phyloP scores from a whole-genome alignment of 345 rosid genomes.

The Eucalyptus coolabah region DNA sequence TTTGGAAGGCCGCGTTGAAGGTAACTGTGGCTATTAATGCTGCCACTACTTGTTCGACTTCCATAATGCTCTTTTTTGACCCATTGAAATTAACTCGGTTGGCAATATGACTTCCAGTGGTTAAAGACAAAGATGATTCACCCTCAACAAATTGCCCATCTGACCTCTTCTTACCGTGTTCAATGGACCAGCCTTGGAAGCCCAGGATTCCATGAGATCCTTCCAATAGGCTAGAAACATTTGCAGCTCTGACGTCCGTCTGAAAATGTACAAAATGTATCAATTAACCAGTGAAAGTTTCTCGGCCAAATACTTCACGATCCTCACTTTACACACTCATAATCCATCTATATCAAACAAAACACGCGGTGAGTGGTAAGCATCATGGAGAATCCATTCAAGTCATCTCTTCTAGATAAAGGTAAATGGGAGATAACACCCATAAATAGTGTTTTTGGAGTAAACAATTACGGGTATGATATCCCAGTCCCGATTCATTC shows the following conservation, averaged over 20 bases:
- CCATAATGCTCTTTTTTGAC: not conserved
- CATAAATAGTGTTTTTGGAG: too few species aligned
- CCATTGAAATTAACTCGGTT: not conserved
- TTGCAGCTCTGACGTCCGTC: not conserved
- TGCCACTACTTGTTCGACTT: not conserved
- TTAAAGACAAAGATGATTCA: not conserved
- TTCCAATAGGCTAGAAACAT: not conserved
- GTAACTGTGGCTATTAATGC: not conserved
- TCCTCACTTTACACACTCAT: not conserved
- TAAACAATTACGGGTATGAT: too few species aligned
- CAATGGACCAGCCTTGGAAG: not conserved
- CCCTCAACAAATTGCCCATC: not conserved
- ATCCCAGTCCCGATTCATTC: too few species aligned
- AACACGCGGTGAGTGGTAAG: not conserved
- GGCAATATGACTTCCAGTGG: not conserved
- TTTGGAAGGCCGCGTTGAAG: not conserved
- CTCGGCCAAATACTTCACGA: not conserved
- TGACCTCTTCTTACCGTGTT: not conserved
- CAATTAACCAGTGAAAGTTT: not conserved
- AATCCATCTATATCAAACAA: not conserved
- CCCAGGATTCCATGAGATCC: not conserved
- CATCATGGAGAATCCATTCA: too few species aligned
- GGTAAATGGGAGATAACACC: too few species aligned
- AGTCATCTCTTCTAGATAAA: too few species aligned
- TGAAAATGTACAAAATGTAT: not conserved